Percentiles rank a stretch among this genome's conserved stretches.
phyloP scores from a whole-genome alignment of 768 basidiomycete genomes.

The Amanita exitialis region DNA sequence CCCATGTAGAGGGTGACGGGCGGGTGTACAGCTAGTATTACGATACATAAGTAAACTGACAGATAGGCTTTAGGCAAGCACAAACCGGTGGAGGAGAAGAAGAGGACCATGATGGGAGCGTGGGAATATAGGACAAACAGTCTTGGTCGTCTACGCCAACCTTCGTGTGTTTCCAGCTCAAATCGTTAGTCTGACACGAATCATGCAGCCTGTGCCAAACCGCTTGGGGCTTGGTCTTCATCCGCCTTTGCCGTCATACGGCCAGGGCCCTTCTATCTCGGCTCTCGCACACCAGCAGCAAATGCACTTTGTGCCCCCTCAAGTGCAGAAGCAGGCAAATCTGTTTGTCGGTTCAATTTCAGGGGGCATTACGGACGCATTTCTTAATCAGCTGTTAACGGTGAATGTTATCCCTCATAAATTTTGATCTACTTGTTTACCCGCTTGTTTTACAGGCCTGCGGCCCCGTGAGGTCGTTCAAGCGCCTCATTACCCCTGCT shows the following conservation, averaged over 20 bases:
- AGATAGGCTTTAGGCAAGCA: background rate
- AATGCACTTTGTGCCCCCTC: conserved; percentile 59
- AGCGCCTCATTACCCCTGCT: conserved; percentile 83
- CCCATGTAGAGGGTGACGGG: conserved; percentile 85
- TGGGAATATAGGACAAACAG: too few species aligned
- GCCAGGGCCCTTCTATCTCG: conserved; percentile 87
- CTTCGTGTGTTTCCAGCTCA: background rate
- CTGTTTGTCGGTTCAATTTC: conserved; percentile 95
- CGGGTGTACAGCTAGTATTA: conserved; percentile 42
- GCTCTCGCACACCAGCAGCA: conserved; percentile 85
- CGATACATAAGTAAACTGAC: conserved; percentile 6
- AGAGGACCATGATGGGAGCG: conserved; percentile 35
- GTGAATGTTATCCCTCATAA: conserved; percentile 33
- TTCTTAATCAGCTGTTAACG: conserved; percentile 66
- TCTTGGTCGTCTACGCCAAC: background rate
- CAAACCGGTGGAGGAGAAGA: conserved; percentile 36
- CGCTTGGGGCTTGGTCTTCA: conserved; percentile 84
- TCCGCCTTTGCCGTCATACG: conserved; percentile 78
- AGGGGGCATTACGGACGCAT: conserved; percentile 79
- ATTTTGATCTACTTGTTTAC: background rate
- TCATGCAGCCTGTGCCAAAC: conserved; percentile 63
- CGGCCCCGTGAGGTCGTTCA: conserved; percentile 83
- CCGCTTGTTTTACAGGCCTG: conserved; percentile 51
- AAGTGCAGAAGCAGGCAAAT: conserved; percentile 57
- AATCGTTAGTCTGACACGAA: conserved; percentile 9